Evolutionary conservation across 2,329 filamentous ascomycete genomes (phyloP).

Genomic region (Xylariales sp.): DNA sequence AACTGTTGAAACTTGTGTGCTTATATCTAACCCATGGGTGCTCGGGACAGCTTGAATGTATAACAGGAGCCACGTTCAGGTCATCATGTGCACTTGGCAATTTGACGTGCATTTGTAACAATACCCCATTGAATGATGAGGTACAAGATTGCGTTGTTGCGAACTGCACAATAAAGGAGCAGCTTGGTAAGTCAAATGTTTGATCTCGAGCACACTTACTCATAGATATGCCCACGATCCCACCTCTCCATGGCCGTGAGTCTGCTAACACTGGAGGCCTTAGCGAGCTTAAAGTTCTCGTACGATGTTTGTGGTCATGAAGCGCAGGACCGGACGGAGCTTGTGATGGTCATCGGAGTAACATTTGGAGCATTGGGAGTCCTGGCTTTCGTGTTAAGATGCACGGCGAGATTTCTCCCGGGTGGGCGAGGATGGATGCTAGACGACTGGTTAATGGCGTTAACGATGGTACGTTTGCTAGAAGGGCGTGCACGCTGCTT

Average conservation of each 20-base stretch:
- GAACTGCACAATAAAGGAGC: conserved; percentile 20
- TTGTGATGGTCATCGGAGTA: conserved; percentile 20
- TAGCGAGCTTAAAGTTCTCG: conserved; percentile 19
- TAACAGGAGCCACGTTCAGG: not conserved
- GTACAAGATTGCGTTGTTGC: conserved; percentile 18
- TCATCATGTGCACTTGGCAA: conserved; percentile 9
- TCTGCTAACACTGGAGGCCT: too few species aligned
- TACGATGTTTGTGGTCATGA: conserved; percentile 16
- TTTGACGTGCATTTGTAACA: conserved; percentile 18
- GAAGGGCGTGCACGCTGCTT: conserved; percentile 4
- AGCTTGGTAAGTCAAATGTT: conserved; percentile 13
- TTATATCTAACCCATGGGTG: too few species aligned
- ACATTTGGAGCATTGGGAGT: conserved; percentile 23
- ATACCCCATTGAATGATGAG: conserved; percentile 13
- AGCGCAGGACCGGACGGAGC: conserved; percentile 18
- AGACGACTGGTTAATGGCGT: conserved; percentile 24
- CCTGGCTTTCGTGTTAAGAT: conserved; percentile 23
- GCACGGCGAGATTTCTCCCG: conserved; percentile 19
- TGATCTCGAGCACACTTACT: conserved; percentile 5
- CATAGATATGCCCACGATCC: too few species aligned
- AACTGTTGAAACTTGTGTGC: too few species aligned
- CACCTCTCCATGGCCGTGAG: too few species aligned
- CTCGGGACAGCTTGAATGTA: not conserved
- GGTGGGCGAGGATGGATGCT: conserved; percentile 22
- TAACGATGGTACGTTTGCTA: conserved; percentile 22